Evolutionary conservation across 106 monocot species (phyloP).

Genomic region (Dendrobium nobile): DNA sequence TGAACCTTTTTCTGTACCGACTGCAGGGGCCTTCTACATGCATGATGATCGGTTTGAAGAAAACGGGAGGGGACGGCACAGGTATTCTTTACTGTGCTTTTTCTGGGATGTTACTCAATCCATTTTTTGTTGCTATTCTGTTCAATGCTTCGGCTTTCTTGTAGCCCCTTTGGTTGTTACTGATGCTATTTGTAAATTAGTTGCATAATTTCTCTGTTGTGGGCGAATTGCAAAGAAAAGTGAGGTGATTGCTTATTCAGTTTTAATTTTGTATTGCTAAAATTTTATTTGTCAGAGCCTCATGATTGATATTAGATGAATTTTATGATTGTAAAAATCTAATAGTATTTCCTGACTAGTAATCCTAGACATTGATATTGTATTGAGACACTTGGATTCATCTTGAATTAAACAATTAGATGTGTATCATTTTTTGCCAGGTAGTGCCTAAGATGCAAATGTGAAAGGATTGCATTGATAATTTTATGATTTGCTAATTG

Average conservation of each 20-base stretch:
- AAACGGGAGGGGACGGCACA: slow-evolving; percentile 42
- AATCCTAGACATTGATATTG: neutral
- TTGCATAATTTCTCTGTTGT: neutral
- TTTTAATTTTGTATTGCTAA: neutral
- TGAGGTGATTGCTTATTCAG: neutral
- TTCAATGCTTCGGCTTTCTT: neutral
- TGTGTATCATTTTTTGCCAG: neutral
- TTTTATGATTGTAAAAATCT: neutral
- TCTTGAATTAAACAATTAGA: neutral
- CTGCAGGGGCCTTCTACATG: slow-evolving; percentile 84
- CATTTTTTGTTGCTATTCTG: neutral
- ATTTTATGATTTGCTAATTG: neutral
- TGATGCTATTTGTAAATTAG: neutral
- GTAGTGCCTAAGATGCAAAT: neutral
- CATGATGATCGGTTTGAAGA: slow-evolving; percentile 82
- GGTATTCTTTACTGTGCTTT: slow-evolving; percentile 20
- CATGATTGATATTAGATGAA: neutral
- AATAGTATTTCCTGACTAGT: neutral
- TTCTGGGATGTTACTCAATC: neutral
- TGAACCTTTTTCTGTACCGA: slow-evolving; percentile 73
- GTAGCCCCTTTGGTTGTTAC: neutral
- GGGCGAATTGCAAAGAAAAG: neutral
- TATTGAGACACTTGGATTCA: neutral
- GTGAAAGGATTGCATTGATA: neutral
- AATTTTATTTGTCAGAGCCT: neutral